phyloP scores from a whole-genome alignment of 176 grass and related monocot genomes.

The Dactylis glomerata region DNA sequence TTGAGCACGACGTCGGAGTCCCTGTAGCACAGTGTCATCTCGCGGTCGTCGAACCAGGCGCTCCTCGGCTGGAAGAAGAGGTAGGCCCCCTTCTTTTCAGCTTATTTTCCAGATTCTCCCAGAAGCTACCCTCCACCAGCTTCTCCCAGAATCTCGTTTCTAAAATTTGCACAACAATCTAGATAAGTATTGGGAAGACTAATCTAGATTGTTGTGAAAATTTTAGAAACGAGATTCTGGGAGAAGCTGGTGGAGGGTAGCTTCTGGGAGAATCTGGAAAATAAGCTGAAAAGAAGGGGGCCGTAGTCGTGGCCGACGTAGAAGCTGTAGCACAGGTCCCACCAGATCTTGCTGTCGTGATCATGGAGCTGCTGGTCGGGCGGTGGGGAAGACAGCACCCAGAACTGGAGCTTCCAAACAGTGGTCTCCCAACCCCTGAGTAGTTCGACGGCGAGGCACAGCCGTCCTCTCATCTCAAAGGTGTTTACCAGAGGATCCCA shows the following conservation, averaged over 20 bases:
- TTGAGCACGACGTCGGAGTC: not conserved
- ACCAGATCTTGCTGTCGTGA: not conserved
- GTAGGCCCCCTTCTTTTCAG: no score
- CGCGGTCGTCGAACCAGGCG: not conserved
- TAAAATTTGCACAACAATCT: no score
- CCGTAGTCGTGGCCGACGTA: not conserved
- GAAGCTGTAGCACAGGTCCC: not conserved
- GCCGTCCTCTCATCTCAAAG: not conserved
- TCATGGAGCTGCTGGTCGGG: not conserved
- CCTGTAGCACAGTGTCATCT: not conserved
- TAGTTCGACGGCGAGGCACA: not conserved
- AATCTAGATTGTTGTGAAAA: no score
- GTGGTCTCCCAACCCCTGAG: rapidly evolving
- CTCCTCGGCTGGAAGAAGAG: not conserved
- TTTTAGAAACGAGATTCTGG: no score
- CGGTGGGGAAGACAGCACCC: not conserved
- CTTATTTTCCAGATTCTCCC: no score
- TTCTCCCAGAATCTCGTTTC: no score
- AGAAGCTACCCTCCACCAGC: no score
- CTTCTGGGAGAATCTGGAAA: no score
- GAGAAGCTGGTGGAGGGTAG: no score
- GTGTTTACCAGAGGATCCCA: not conserved
- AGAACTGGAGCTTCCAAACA: not conserved
- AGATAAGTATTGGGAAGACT: no score
- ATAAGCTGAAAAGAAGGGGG: no score